Percentiles rank a stretch among this genome's conserved stretches.
phyloP scores from a whole-genome alignment of 1,139 yeast species.

The Geotrichum reessii region DNA sequence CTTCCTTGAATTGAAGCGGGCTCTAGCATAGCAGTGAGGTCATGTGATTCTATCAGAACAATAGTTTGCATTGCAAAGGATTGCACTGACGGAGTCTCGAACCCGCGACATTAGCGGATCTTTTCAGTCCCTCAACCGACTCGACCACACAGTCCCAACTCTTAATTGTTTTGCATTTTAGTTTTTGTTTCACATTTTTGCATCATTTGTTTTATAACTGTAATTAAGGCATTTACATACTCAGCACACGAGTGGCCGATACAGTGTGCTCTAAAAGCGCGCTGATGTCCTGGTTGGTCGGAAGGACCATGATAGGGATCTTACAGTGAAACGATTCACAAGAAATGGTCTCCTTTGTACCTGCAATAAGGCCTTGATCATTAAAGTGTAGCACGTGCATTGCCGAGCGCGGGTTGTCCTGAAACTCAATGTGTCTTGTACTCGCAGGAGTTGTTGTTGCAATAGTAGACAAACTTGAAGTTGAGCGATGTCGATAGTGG shows the following conservation, averaged over 20 bases:
- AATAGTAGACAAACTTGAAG: slow-evolving; percentile 1
- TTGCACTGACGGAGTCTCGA: too few relatives aligned
- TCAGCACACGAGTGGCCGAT: slow-evolving; percentile 11
- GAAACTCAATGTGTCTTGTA: background rate
- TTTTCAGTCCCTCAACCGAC: too few relatives aligned
- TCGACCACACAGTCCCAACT: too few relatives aligned
- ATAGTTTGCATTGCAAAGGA: too few relatives aligned
- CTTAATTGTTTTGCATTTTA: background rate
- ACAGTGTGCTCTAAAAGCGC: slow-evolving; percentile 27
- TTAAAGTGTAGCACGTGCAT: slow-evolving; percentile 17
- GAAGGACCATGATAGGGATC: slow-evolving; percentile 33
- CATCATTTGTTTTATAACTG: background rate
- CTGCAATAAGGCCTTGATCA: slow-evolving; percentile 24
- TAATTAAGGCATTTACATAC: slow-evolving; percentile 4
- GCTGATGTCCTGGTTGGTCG: slow-evolving; percentile 33
- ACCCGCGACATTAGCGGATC: too few relatives aligned
- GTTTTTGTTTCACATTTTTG: background rate
- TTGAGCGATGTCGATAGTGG: background rate
- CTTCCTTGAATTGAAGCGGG: too few relatives aligned
- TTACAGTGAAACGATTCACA: slow-evolving; percentile 33
- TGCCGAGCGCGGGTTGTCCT: slow-evolving; percentile 14
- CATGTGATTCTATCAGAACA: too few relatives aligned
- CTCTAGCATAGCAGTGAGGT: too few relatives aligned
- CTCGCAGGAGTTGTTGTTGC: background rate
- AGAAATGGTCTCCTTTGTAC: slow-evolving; percentile 28